A percentile compares a stretch with the other conserved stretches of the same genome.
These are phyloP conservation scores for Rickenella mellea DNA, from an alignment of 768 basidiomycete species.

Conservation along the genomic window DNA sequence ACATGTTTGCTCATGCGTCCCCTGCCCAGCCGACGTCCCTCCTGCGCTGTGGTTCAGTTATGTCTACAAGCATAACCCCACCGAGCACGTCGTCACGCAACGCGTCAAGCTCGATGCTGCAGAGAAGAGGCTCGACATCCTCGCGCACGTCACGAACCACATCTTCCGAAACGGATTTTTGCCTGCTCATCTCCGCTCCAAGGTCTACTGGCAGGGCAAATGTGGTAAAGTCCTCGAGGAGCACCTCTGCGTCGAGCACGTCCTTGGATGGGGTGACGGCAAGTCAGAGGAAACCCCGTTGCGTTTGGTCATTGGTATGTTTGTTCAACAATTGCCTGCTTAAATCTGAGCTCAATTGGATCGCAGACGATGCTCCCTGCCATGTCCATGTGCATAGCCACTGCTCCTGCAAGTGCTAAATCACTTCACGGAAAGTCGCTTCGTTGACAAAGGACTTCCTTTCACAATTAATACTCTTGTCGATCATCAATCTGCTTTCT, in stretches of 20 bases:
- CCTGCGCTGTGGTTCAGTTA: slow-evolving; percentile 36
- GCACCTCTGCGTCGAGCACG: slow-evolving; percentile 15
- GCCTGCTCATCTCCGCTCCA: slow-evolving; percentile 21
- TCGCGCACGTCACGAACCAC: slow-evolving; percentile 40
- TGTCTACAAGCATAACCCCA: slow-evolving; percentile 24
- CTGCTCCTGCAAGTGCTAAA: too few species aligned
- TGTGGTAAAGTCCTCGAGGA: slow-evolving; percentile 26
- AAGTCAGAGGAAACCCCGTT: slow-evolving; percentile 25
- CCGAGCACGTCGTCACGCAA: slow-evolving; percentile 27
- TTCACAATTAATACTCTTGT: too few species aligned
- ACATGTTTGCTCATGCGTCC: not conserved
- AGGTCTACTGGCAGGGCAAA: slow-evolving; percentile 31
- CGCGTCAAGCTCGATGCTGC: slow-evolving; percentile 29
- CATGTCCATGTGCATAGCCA: too few species aligned
- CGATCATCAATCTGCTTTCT: too few species aligned
- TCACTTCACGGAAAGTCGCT: too few species aligned
- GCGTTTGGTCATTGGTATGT: slow-evolving; percentile 28
- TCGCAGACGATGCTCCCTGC: too few species aligned
- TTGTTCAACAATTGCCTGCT: too few species aligned
- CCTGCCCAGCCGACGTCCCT: slow-evolving; percentile 27
- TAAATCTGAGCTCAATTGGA: too few species aligned
- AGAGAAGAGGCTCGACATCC: too few species aligned
- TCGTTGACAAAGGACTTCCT: too few species aligned
- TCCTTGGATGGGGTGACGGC: slow-evolving; percentile 23
- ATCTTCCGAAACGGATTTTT: slow-evolving; percentile 32